Percentiles rank a stretch among this genome's conserved stretches.
phyloP scores from a whole-genome alignment of 257 asterid species.

The Solanum peruvianum region DNA sequence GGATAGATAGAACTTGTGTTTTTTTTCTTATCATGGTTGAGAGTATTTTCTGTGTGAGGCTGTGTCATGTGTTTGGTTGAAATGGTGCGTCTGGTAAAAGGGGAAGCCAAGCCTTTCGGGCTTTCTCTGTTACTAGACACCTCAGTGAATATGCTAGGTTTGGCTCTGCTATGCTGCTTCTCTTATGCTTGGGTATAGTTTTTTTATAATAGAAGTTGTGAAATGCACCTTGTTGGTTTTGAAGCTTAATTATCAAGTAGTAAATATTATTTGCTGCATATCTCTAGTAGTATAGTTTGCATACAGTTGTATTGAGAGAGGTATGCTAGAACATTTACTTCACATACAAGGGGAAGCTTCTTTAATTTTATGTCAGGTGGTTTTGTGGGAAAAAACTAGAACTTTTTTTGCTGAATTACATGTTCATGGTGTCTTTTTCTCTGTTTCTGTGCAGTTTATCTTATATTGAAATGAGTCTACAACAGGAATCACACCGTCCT shows the following conservation, averaged over 20 bases:
- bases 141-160: background rate
- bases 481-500: constrained; percentile 57
- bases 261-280: background rate
- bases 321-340: background rate
- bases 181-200: background rate
- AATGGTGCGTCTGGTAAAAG: too few species aligned
- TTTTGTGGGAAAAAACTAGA: background rate
- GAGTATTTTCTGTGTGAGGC: too few species aligned
- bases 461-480: constrained; percentile 40
- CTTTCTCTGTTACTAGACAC: background rate
- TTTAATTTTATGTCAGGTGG: background rate
- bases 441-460: constrained; percentile 25
- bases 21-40: too few species aligned
- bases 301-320: background rate
- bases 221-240: background rate
- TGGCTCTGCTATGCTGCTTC: background rate
- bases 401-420: background rate
- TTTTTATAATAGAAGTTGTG: background rate
- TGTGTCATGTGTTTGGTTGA: too few species aligned
- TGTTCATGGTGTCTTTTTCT: background rate
- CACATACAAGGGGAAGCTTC: background rate
- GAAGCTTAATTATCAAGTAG: background rate
- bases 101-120: background rate
- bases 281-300: background rate
- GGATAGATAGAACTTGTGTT: background rate